Evolutionary conservation across 148 eudicot species (phyloP).

Genomic region (Nepenthes gracilis): DNA sequence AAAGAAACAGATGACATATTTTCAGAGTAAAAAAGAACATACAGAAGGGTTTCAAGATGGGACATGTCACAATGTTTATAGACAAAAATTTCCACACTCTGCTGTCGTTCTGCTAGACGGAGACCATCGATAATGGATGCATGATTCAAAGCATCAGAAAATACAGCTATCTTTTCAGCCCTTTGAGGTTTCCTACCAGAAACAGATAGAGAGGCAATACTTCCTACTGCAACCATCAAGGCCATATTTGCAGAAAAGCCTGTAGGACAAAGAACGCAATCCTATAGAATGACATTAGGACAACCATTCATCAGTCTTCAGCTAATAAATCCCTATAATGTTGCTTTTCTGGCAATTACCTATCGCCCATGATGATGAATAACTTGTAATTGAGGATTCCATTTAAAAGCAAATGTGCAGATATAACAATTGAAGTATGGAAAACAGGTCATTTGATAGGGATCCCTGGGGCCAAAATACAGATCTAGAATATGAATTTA

Average conservation of each 20-base stretch:
- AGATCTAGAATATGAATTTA: too few relatives aligned
- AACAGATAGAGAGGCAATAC: conserved; percentile 57
- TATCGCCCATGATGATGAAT: too few relatives aligned
- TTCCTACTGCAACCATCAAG: conserved; percentile 79
- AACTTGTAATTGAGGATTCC: too few relatives aligned
- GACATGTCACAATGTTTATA: conserved; percentile 87
- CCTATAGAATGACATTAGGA: conserved; percentile 45
- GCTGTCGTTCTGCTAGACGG: conserved; percentile 80
- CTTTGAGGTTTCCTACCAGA: conserved; percentile 31
- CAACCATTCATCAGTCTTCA: conserved; percentile 15
- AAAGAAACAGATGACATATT: background rate
- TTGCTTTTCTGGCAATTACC: background rate
- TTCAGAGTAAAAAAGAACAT: conserved; percentile 14
- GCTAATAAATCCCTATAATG: background rate
- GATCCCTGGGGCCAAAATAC: too few relatives aligned
- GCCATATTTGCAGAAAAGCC: conserved; percentile 99
- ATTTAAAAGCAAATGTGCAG: too few relatives aligned
- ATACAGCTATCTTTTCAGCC: conserved; percentile 68
- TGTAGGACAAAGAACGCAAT: conserved; percentile 99
- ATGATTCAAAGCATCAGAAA: conserved; percentile 93
- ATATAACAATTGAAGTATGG: background rate
- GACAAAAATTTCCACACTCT: conserved; percentile 53
- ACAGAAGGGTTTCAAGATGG: conserved; percentile 79
- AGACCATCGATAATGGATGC: conserved; percentile 97
- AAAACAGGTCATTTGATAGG: background rate